Evolutionary conservation across 352 stramenopile species (phyloP), one percentile per base, ranked within the genome.

Genomic region (Phytophthora palmivora): DNA sequence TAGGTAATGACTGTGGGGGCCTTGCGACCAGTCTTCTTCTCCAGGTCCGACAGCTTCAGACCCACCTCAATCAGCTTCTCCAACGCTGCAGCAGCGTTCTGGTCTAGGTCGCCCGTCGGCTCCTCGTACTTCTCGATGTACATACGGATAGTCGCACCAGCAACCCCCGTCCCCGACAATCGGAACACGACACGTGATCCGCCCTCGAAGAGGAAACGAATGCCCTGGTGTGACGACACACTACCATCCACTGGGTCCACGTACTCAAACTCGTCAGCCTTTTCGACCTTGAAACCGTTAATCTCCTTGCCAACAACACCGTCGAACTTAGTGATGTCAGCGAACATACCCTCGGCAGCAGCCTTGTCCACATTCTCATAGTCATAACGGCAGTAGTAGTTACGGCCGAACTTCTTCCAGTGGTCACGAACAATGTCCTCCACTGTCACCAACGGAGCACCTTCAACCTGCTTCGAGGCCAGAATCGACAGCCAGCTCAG

Each of bases 111-210:
- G 52, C 94, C 91, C 41, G 82, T 88, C 26, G 79, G 73, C 39
- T 71, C 47, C 65, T 99, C 97, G 81, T 99, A 99, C 83, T 99
- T 98, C 78, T 99, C 98, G 69, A 99, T 91, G 89, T 99, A 99
- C 94, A 99, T 98, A 64, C 97, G 93, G 66, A 99, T 96, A 3
- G 97, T 99, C 15, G 97, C 97, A 44, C 97, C 97, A 18, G 94
- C 90, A 62, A 97, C 98, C 47, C 97, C 98, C 32, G 98, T 99
- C 52, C 98, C 98, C 59, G 91, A 98, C 24, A 99, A 83, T 11
- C 98, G 94, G 84, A 99, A 99, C 38, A 99, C 92, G 33, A 98
- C 91, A 58, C 98, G 84, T 44, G 94, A 97, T 50, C 94, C 88
- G 72, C 99, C 96, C 46, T 87, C 78, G 49, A 99, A 99, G 64